Conservation (phyloP, 164 flowering plant species). For the Amborella trichopoda region DNA sequence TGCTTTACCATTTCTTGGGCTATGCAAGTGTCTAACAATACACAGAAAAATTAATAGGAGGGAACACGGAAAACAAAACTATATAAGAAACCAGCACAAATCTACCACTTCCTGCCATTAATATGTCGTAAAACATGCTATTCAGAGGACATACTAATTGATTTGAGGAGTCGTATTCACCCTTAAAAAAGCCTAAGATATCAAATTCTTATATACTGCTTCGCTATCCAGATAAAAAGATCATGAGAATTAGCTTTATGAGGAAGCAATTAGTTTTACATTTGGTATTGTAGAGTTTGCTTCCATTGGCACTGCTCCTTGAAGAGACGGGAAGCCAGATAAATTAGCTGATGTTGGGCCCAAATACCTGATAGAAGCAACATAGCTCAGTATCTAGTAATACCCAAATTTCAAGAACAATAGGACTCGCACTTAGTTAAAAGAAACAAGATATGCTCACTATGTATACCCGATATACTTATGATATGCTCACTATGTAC, state of each 20-base stretch:
- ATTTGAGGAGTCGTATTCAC: background rate
- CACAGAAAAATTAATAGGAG: no score
- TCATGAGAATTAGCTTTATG: background rate
- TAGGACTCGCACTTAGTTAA: background rate
- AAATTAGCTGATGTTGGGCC: conserved; percentile 8
- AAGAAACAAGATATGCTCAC: background rate
- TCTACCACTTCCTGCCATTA: background rate
- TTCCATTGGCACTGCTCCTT: conserved; percentile 2
- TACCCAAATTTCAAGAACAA: conserved; percentile 4
- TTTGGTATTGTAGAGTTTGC: conserved; percentile 5
- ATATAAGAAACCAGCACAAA: background rate
- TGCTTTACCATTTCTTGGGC: no score
- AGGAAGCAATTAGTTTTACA: conserved; percentile 4
- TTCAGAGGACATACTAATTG: background rate
- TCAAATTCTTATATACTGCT: background rate
- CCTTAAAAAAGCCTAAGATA: background rate
- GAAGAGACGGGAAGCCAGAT: conserved; percentile 7
- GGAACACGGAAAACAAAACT: no score
- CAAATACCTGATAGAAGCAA: conserved; percentile 8
- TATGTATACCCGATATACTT: background rate
- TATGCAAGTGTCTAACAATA: no score
- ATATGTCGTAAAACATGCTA: background rate
- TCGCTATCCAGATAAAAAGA: background rate
- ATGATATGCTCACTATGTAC: no score
- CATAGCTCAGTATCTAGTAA: background rate